Percentiles rank a stretch among this genome's conserved stretches.
phyloP scores from a whole-genome alignment of 2,329 filamentous ascomycete species.

The Stemphylium lycopersici region DNA sequence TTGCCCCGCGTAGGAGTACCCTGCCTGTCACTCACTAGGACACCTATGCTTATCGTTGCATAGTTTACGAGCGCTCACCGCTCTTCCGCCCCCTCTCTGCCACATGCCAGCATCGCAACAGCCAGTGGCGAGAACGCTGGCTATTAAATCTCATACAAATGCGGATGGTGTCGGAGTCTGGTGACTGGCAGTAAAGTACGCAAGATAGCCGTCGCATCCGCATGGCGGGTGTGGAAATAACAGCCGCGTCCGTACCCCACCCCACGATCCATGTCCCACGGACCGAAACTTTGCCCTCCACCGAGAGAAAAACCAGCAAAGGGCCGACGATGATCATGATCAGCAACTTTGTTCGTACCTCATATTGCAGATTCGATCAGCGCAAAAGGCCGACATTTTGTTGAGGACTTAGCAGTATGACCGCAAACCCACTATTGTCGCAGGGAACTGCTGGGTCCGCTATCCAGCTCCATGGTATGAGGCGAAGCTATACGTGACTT shows the following conservation, averaged over 20 bases:
- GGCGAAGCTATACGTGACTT: neutral
- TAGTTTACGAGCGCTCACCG: constrained; percentile 13
- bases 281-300: constrained; percentile 16
- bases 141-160: neutral
- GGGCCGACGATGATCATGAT: constrained; percentile 18
- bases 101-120: neutral
- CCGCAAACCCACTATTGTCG: neutral
- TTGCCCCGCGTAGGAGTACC: neutral
- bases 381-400: neutral
- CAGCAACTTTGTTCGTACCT: constrained; percentile 26
- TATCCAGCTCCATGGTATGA: neutral
- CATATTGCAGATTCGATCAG: constrained; percentile 5
- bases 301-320: constrained; percentile 17
- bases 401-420: neutral
- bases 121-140: neutral
- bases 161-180: constrained; percentile 3
- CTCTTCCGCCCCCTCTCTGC: constrained; percentile 4
- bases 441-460: neutral
- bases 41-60: neutral
- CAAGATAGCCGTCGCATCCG: constrained; percentile 23
- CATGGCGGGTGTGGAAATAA: neutral
- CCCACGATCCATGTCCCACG: constrained; percentile 14
- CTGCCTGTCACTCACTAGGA: constrained; percentile 3
- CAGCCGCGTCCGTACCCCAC: constrained; percentile 15
- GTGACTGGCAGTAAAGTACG: constrained; percentile 9